phyloP scores from a whole-genome alignment of 345 rosid species.

The Bruguiera parviflora region DNA sequence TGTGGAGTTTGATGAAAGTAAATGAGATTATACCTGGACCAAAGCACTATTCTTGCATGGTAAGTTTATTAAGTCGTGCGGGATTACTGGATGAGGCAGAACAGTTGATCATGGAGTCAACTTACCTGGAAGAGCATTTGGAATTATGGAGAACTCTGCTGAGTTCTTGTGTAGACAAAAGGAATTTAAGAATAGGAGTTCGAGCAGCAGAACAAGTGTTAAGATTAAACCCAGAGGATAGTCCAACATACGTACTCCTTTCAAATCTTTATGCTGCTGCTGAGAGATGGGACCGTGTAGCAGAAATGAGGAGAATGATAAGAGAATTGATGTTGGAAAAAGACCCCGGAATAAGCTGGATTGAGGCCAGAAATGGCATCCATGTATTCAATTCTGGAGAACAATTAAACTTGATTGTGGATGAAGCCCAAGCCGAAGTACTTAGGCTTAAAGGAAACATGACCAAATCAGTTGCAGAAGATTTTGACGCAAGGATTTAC shows the following conservation, averaged over 20 bases:
- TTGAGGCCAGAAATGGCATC: slow-evolving; percentile 49
- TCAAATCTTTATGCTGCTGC: slow-evolving; percentile 69
- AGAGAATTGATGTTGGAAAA: slow-evolving; percentile 52
- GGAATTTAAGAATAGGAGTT: slow-evolving; percentile 52
- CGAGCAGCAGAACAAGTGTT: slow-evolving; percentile 61
- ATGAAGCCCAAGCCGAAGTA: slow-evolving; percentile 44
- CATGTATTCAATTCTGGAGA: slow-evolving; percentile 61
- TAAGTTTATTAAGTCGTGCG: too few relatives aligned
- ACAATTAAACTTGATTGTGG: slow-evolving; percentile 38
- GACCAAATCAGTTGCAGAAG: slow-evolving; percentile 31
- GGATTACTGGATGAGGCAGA: slow-evolving; percentile 52
- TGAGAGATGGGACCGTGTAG: slow-evolving; percentile 65
- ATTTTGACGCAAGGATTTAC: slow-evolving; percentile 14
- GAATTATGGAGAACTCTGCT: slow-evolving; percentile 87
- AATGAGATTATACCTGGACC: slow-evolving; percentile 36
- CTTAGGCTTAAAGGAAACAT: slow-evolving; percentile 46
- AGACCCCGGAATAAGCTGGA: slow-evolving; percentile 86
- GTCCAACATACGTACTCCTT: slow-evolving; percentile 55
- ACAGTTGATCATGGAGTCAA: slow-evolving; percentile 44
- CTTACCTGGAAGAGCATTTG: slow-evolving; percentile 27
- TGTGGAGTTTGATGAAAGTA: slow-evolving; percentile 42
- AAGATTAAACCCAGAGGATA: slow-evolving; percentile 51
- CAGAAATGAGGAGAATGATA: slow-evolving; percentile 56
- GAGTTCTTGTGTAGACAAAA: slow-evolving; percentile 54
- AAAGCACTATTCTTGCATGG: slow-evolving; percentile 82